Evolutionary conservation across 2,329 filamentous ascomycete species (phyloP), one percentile per base, ranked within the genome.

Genomic region (Penicillium sp.): DNA sequence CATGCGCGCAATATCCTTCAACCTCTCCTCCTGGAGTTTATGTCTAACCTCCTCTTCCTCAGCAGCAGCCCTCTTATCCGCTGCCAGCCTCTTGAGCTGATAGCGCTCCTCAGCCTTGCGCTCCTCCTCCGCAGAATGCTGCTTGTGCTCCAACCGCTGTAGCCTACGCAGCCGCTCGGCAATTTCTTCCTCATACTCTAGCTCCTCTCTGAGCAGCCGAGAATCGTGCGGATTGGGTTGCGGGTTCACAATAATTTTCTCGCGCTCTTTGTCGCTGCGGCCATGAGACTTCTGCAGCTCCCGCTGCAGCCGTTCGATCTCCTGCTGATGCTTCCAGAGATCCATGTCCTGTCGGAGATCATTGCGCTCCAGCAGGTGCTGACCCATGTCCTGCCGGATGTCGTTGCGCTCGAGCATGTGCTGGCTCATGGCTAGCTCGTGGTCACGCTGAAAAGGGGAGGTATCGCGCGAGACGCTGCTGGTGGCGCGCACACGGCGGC

Each of bases 131-230:
- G 66, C 66, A 2, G 72, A 80, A 7, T 33, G 35, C 76, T 61
- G 78, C 69, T 69, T 78, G 70, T 55, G 75, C 70, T 73, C 76
- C 62, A 66, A 74, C 62, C 62, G 62, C 46, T 75, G 69, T 23
- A 75, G n/a, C 19, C 7, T 67, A 38, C 71, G 74, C 50, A 76
- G 68, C 49, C 75, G 74, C 45, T 75, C 73, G 53, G 68, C 70
- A 46, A 73, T 70, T 59, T 75, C 75, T 19, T 75, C 69, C 73
- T 79, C 63, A 70, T 77, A 64, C 58, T 80, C 75, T 13, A 82
- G 78, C 54, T 78, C 74, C 50, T 78, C 65, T 38, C 64, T 71
- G 23, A 71, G 60, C 43, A 70, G 56, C 25, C 71, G 70, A 33
- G 63, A 56, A 12, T 73, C 68, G 15, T 65, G 62, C 15, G 64